phyloP scores from a whole-genome alignment of 169 alveolate species.

The Plasmodium yoelii region DNA sequence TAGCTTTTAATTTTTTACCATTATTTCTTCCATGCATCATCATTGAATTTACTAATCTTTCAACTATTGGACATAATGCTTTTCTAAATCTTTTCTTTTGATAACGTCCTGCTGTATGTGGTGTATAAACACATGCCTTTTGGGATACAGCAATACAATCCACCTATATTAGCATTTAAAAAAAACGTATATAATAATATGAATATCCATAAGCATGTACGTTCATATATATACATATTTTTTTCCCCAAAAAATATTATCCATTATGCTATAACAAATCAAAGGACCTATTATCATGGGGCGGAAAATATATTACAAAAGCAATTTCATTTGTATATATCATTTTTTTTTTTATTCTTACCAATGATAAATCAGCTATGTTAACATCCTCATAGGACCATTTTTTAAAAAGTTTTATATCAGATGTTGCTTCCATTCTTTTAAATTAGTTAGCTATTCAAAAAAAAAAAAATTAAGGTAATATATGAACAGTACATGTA shows the following conservation, averaged over 20 bases:
- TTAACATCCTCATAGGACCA: conserved; percentile 97
- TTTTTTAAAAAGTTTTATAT: conserved; percentile 95
- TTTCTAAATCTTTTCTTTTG: conserved; percentile 98
- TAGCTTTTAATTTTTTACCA: conserved; percentile 98
- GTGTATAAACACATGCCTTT: conserved; percentile 96
- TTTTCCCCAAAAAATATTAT: too few relatives aligned
- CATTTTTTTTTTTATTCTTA: conserved; percentile 30
- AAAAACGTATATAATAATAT: background rate
- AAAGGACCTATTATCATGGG: too few relatives aligned
- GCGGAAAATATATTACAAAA: too few relatives aligned
- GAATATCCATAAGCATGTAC: background rate
- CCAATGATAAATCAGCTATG: conserved; percentile 95
- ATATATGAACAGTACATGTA: too few relatives aligned
- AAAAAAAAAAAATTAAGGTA: background rate
- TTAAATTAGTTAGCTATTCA: conserved; percentile 8
- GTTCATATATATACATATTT: background rate
- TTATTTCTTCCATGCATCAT: conserved; percentile 96
- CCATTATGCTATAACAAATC: too few relatives aligned
- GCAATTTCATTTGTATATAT: background rate
- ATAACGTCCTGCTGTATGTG: conserved; percentile 99
- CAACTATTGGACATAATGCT: conserved; percentile 99
- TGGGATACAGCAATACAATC: conserved; percentile 95
- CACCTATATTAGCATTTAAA: conserved; percentile 80
- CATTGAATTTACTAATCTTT: conserved; percentile 95
- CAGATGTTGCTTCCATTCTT: conserved; percentile 82